Evolutionary conservation across 352 stramenopile species (phyloP).

Genomic region (Phytophthora niederhauseri): DNA sequence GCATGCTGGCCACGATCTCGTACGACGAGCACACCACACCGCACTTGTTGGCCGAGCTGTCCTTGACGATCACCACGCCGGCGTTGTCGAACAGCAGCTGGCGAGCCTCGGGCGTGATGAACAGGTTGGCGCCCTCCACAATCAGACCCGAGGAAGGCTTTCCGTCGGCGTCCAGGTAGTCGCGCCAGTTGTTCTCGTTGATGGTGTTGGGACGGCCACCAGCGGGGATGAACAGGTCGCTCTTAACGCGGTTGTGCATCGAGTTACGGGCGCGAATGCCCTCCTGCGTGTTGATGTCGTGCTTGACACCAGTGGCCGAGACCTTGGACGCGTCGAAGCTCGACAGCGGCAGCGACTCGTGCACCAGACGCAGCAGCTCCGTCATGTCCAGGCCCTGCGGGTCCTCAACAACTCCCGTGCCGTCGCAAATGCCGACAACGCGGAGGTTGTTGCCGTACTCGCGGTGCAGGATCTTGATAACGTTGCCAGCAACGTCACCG

Average conservation of each 20-base stretch:
- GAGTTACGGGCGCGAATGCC: slow-evolving; percentile 96
- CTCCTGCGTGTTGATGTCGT: slow-evolving; percentile 80
- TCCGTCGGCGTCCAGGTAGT: slow-evolving; percentile 69
- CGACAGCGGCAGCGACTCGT: slow-evolving; percentile 91
- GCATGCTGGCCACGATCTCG: slow-evolving; percentile 93
- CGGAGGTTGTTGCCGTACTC: slow-evolving; percentile 94
- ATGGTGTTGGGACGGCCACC: slow-evolving; percentile 85
- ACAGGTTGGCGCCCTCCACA: slow-evolving; percentile 88
- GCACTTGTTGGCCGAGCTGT: slow-evolving; percentile 95
- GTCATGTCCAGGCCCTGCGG: slow-evolving; percentile 93
- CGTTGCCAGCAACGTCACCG: slow-evolving; percentile 97
- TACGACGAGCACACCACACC: slow-evolving; percentile 87
- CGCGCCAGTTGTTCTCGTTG: slow-evolving; percentile 87
- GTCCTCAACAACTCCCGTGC: slow-evolving; percentile 95
- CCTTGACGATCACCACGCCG: slow-evolving; percentile 97
- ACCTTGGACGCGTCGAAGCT: slow-evolving; percentile 67
- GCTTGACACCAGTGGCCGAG: slow-evolving; percentile 61
- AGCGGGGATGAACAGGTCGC: slow-evolving; percentile 85
- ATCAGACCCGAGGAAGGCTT: slow-evolving; percentile 85
- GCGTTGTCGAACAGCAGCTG: slow-evolving; percentile 95
- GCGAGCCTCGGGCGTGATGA: slow-evolving; percentile 83
- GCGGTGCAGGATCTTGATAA: slow-evolving; percentile 97
- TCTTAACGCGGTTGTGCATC: slow-evolving; percentile 97
- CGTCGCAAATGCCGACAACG: slow-evolving; percentile 93
- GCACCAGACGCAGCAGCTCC: slow-evolving; percentile 95